Percentiles rank a stretch among this genome's conserved stretches.
These are phyloP conservation scores for Cymbopogon flexuosus DNA, from an alignment of 202 grass and related monocot genomes.

Conservation along the genomic window DNA sequence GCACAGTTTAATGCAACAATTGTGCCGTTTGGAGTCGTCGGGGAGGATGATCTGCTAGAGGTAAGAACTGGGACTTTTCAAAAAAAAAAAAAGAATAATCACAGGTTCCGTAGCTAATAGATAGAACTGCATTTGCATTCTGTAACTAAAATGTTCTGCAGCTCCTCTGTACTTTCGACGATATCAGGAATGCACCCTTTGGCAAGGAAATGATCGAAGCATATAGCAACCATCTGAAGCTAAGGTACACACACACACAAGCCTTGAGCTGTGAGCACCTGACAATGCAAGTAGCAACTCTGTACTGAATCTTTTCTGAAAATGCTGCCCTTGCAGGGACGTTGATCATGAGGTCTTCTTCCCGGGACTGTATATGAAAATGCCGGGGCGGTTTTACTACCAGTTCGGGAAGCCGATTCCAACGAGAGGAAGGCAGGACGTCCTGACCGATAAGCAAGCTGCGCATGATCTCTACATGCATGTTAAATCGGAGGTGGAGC, in stretches of 20 bases:
- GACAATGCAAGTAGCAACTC: background rate
- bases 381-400: slow-evolving; percentile 69
- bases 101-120: background rate
- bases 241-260: slow-evolving; percentile 30
- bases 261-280: background rate
- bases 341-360: slow-evolving; percentile 50
- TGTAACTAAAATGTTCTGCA: background rate
- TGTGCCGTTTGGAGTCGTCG: slow-evolving; percentile 61
- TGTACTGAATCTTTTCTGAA: background rate
- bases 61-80: slow-evolving; percentile 11
- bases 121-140: background rate
- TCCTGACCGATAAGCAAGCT: slow-evolving; percentile 43
- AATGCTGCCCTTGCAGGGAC: slow-evolving; percentile 22
- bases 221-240: slow-evolving; percentile 48
- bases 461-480: slow-evolving; percentile 47
- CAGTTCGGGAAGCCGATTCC: slow-evolving; percentile 65
- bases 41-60: slow-evolving; percentile 57
- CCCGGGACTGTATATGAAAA: slow-evolving; percentile 39
- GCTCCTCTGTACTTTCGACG: slow-evolving; percentile 47
- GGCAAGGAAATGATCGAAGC: slow-evolving; percentile 50
- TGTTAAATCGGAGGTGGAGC: slow-evolving; percentile 60
- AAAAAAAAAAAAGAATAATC: background rate
- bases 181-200: slow-evolving; percentile 48
- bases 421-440: slow-evolving; percentile 29
- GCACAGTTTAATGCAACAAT: slow-evolving; percentile 58